Evolutionary conservation across 169 alveolate genomes (phyloP).

Genomic region (Plasmodium gonderi): DNA sequence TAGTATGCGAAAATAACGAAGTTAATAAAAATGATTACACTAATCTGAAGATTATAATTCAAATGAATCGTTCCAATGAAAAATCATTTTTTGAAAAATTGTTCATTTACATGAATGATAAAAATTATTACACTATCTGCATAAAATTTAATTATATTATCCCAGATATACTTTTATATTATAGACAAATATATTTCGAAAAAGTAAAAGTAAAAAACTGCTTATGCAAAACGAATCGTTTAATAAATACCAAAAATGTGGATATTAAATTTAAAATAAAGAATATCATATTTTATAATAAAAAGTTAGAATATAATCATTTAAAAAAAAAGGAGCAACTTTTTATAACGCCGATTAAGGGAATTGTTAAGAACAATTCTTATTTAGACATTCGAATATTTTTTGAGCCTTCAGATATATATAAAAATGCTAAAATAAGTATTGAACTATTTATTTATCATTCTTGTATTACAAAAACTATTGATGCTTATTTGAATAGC

Average conservation of each 20-base stretch:
- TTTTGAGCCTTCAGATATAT: slow-evolving; percentile 59
- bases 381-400: slow-evolving; percentile 46
- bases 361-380: slow-evolving; percentile 49
- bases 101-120: slow-evolving; percentile 37
- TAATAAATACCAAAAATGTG: slow-evolving; percentile 63
- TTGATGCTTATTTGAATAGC: slow-evolving; percentile 44
- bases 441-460: slow-evolving; percentile 47
- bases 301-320: slow-evolving; percentile 67
- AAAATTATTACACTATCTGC: slow-evolving; percentile 33
- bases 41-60: slow-evolving; percentile 31
- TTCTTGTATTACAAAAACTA: slow-evolving; percentile 39
- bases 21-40: slow-evolving; percentile 21
- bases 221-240: slow-evolving; percentile 45
- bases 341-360: slow-evolving; percentile 41
- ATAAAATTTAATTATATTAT: slow-evolving; percentile 37
- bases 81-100: slow-evolving; percentile 33
- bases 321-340: slow-evolving; percentile 38
- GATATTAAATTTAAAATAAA: slow-evolving; percentile 54
- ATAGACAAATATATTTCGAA: slow-evolving; percentile 53
- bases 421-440: slow-evolving; percentile 45
- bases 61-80: slow-evolving; percentile 13
- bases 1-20: slow-evolving; percentile 22
- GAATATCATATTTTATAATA: slow-evolving; percentile 48
- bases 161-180: slow-evolving; percentile 35
- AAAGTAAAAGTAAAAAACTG: slow-evolving; percentile 34